These are phyloP conservation scores for Lunasporangiospora selenospora DNA, from an alignment of 192 early-diverging fungal genomes.

Conservation along the genomic window DNA sequence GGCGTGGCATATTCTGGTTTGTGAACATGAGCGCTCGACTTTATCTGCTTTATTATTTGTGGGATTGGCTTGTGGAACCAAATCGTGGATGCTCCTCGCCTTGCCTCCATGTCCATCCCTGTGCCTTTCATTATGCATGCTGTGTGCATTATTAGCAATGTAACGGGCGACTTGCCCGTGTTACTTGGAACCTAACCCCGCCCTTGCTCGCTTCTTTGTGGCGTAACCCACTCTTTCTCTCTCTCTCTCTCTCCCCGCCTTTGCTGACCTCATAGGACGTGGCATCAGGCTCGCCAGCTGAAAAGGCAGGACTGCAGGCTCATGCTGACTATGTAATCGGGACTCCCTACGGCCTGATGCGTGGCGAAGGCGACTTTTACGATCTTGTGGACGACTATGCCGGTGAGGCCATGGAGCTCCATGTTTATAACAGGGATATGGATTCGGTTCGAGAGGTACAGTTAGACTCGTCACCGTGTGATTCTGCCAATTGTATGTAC, in stretches of 20 bases:
- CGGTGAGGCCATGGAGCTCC: constrained; percentile 57
- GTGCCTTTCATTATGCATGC: constrained; percentile 34
- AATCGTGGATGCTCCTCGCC: too few species aligned
- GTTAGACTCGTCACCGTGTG: too few species aligned
- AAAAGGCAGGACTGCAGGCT: constrained; percentile 63
- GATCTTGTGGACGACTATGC: constrained; percentile 55
- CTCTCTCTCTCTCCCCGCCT: not conserved
- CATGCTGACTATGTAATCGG: constrained; percentile 77
- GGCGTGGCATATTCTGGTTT: constrained; percentile 60
- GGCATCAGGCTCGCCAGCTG: constrained; percentile 64
- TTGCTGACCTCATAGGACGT: constrained; percentile 38
- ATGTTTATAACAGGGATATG: constrained; percentile 65
- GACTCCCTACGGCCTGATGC: constrained; percentile 53
- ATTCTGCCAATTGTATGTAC: not conserved
- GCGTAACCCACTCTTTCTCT: not conserved
- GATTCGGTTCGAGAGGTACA: constrained; percentile 62
- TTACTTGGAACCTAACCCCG: too few species aligned
- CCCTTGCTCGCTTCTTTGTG: constrained; percentile 4
- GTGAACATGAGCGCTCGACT: too few species aligned
- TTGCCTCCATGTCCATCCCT: too few species aligned
- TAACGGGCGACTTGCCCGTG: too few species aligned
- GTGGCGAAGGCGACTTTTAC: constrained; percentile 62
- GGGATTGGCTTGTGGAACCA: too few species aligned
- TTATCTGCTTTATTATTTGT: too few species aligned
- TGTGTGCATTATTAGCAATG: constrained; percentile 49